phyloP scores from a whole-genome alignment of 495 filamentous ascomycete species.

The Aspergillus egyptiacus region DNA sequence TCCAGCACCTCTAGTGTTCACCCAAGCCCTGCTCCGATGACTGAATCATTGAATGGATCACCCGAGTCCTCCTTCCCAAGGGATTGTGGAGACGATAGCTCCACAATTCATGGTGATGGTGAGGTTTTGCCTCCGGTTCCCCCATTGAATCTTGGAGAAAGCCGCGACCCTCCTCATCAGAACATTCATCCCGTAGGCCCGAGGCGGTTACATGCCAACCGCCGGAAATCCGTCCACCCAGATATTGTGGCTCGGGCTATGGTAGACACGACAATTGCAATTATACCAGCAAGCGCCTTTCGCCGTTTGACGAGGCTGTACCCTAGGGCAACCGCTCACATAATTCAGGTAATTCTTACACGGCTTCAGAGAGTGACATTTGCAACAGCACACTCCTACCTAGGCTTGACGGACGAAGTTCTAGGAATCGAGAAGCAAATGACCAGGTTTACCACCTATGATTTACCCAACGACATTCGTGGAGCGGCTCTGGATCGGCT shows the following conservation, averaged over 20 bases:
- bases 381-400: slow-evolving; percentile 85
- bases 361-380: slow-evolving; percentile 92
- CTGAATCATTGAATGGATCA: slow-evolving; percentile 41
- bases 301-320: slow-evolving; percentile 89
- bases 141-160: slow-evolving; percentile 63
- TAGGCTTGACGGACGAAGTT: slow-evolving; percentile 86
- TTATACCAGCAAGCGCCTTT: slow-evolving; percentile 95
- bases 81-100: slow-evolving; percentile 17
- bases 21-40: slow-evolving; percentile 28
- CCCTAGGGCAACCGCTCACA: slow-evolving; percentile 92
- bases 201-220: slow-evolving; percentile 35
- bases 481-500: slow-evolving; percentile 76
- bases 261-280: slow-evolving; percentile 94
- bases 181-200: slow-evolving; percentile 10
- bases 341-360: slow-evolving; percentile 94
- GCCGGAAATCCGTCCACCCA: slow-evolving; percentile 78
- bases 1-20: slow-evolving; percentile 39
- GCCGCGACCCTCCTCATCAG: slow-evolving; percentile 20
- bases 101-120: slow-evolving; percentile 16
- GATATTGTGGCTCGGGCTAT: slow-evolving; percentile 96
- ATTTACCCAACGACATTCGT: slow-evolving; percentile 86
- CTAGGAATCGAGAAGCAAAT: slow-evolving; percentile 85
- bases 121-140: slow-evolving; percentile 54
- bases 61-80: slow-evolving; percentile 20
- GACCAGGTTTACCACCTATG: slow-evolving; percentile 84